phyloP scores from a whole-genome alignment of 2,329 filamentous ascomycete species.

The Epichloe bromicola region DNA sequence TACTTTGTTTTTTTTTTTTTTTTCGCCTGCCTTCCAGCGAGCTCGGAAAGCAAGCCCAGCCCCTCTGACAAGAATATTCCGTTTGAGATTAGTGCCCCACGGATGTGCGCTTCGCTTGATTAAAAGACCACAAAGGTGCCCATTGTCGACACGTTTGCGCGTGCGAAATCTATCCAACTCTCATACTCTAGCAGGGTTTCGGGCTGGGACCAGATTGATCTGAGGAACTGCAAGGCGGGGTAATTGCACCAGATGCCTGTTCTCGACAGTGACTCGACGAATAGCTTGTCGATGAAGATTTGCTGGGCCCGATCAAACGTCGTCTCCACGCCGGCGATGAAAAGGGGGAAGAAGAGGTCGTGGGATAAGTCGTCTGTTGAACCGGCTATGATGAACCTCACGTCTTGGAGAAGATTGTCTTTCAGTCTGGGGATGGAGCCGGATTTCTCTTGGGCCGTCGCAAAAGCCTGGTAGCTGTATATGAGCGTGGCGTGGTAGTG shows the following conservation, averaged over 20 bases:
- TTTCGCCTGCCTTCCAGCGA: too few species aligned
- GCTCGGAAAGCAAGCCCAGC: too few species aligned
- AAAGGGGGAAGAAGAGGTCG: constrained; percentile 7
- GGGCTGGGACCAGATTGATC: constrained; percentile 1
- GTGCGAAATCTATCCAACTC: constrained; percentile 5
- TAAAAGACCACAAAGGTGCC: constrained; percentile 5
- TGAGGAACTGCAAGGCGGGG: constrained; percentile 4
- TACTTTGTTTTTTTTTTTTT: too few species aligned
- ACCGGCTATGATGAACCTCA: constrained; percentile 2
- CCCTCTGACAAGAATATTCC: too few species aligned
- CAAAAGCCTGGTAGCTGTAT: constrained; percentile 12
- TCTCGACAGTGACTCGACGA: not conserved
- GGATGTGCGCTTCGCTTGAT: not conserved
- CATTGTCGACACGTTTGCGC: constrained; percentile 1
- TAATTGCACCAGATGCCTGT: constrained; percentile 7
- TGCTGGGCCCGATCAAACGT: not conserved
- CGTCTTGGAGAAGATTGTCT: constrained; percentile 1
- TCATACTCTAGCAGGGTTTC: not conserved
- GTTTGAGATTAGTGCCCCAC: too few species aligned
- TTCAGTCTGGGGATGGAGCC: not conserved
- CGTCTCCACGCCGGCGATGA: constrained; percentile 6
- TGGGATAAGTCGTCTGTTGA: constrained; percentile 4
- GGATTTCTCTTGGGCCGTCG: not conserved
- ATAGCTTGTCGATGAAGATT: constrained; percentile 1
- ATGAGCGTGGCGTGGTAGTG: constrained; percentile 11